Evolutionary conservation across 257 asterid species (phyloP).

Genomic region (Capsicum pubescens): DNA sequence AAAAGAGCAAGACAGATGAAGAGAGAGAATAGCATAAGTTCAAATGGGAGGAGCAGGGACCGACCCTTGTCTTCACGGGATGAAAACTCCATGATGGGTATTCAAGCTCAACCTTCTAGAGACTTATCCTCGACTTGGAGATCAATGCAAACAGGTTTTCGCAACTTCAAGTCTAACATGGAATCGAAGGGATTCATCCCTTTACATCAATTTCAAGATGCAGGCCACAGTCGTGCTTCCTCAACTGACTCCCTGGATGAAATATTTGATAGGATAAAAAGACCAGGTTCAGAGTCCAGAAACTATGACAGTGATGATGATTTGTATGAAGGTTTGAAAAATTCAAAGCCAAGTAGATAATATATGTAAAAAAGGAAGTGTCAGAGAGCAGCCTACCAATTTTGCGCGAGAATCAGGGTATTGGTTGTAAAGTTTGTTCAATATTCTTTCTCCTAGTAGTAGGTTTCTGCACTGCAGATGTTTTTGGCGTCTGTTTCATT

Average conservation of each 20-base stretch:
- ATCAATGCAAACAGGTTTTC: conserved; percentile 60
- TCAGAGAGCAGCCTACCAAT: conserved; percentile 27
- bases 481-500: conserved; percentile 5
- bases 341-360: conserved; percentile 39
- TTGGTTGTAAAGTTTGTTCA: conserved; percentile 26
- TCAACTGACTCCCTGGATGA: conserved; percentile 68
- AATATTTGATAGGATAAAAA: conserved; percentile 61
- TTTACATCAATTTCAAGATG: conserved; percentile 48
- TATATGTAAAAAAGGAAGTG: background rate
- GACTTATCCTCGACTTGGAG: conserved; percentile 62
- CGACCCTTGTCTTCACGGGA: conserved; percentile 29
- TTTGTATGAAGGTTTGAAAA: conserved; percentile 38
- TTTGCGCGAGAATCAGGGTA: conserved; percentile 10
- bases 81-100: conserved; percentile 30
- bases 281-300: conserved; percentile 41
- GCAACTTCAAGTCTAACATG: conserved; percentile 57
- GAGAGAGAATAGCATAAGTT: conserved; percentile 34
- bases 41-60: conserved; percentile 34
- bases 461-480: conserved; percentile 8
- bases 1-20: conserved; percentile 40
- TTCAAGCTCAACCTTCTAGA: conserved; percentile 43
- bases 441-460: background rate
- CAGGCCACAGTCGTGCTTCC: conserved; percentile 36
- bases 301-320: conserved; percentile 36
- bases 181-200: conserved; percentile 62